phyloP scores from a whole-genome alignment of 2,329 filamentous ascomycete species.

The Dothidotthia symphoricarpi region DNA sequence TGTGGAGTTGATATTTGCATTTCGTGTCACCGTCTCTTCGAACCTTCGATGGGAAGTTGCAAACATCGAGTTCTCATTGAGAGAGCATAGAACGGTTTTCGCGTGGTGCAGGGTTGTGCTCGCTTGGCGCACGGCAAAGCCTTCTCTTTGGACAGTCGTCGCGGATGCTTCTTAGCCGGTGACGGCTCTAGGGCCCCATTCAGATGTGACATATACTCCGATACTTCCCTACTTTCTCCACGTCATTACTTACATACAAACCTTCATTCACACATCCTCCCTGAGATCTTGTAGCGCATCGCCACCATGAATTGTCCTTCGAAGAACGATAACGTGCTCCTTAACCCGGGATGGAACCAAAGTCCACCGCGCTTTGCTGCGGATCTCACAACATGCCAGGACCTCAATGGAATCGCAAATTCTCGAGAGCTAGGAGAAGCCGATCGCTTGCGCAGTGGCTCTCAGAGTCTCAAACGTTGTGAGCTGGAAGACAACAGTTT shows the following conservation, averaged over 20 bases:
- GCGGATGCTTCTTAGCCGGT: constrained; percentile 21
- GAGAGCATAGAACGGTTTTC: constrained; percentile 10
- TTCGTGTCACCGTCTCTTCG: too few species aligned
- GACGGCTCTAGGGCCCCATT: constrained; percentile 9
- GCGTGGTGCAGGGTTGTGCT: constrained; percentile 10
- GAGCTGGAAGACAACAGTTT: constrained; percentile 15
- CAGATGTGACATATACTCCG: constrained; percentile 17
- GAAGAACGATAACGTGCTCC: constrained; percentile 26
- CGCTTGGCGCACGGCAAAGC: constrained; percentile 18
- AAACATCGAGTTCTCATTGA: too few species aligned
- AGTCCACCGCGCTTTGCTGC: constrained; percentile 30
- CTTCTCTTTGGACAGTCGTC: constrained; percentile 15
- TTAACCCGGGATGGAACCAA: constrained; percentile 33
- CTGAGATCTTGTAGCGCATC: background rate
- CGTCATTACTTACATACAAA: constrained; percentile 15
- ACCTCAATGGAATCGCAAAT: constrained; percentile 33
- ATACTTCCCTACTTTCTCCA: constrained; percentile 11
- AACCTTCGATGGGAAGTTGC: too few species aligned
- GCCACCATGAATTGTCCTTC: constrained; percentile 35
- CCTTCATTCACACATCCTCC: background rate
- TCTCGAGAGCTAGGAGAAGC: constrained; percentile 31
- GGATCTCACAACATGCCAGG: constrained; percentile 33
- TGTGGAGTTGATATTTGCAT: too few species aligned
- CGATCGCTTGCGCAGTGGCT: constrained; percentile 15
- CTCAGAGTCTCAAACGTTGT: constrained; percentile 12